These are phyloP conservation scores for Sicyos edulis DNA, from an alignment of 306 rosid species.

Conservation along the genomic window DNA sequence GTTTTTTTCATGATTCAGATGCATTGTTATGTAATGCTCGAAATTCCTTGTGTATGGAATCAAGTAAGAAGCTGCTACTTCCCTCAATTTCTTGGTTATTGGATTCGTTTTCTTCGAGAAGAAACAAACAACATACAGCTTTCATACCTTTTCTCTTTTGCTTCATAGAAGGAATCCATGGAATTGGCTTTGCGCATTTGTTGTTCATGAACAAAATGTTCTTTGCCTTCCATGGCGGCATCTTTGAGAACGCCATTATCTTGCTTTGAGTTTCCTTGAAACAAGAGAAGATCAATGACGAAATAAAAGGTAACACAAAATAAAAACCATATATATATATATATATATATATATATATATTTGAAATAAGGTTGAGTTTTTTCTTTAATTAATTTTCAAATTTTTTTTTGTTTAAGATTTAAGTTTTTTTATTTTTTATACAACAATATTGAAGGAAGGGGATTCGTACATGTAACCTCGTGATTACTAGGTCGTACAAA, in stretches of 20 bases:
- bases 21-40: neutral
- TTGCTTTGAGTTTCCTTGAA: neutral
- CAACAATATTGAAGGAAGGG: no score
- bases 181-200: no score
- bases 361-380: no score
- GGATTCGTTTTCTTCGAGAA: neutral
- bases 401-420: no score
- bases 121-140: neutral
- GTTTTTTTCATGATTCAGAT: neutral
- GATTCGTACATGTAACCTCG: no score
- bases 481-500: no score
- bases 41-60: slow-evolving; percentile 1
- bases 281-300: no score
- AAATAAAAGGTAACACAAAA: no score
- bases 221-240: neutral
- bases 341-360: no score
- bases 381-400: no score
- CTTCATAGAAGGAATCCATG: neutral
- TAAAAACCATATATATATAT: no score
- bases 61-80: slow-evolving; percentile 8
- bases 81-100: neutral
- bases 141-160: neutral
- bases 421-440: no score
- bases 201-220: neutral
- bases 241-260: neutral